phyloP scores from a whole-genome alignment of 2,329 filamentous ascomycete species.

The Pezizomycotina sp. region DNA sequence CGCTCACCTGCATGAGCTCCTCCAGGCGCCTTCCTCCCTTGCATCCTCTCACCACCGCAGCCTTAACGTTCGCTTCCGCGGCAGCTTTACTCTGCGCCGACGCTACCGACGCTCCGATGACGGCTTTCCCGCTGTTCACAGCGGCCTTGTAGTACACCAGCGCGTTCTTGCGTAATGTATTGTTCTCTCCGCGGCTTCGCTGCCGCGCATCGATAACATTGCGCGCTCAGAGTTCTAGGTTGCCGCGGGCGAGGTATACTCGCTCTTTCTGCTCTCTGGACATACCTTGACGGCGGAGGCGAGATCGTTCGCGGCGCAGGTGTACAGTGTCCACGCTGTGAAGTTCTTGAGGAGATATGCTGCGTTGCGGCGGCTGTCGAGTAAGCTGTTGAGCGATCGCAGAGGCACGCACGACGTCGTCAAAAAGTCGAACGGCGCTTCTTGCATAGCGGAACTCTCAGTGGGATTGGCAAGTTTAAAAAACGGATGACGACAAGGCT shows the following conservation, averaged over 20 bases:
- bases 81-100: no score
- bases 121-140: no score
- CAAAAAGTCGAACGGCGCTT: slow-evolving; percentile 4
- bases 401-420: slow-evolving; percentile 13
- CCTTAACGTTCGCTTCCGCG: no score
- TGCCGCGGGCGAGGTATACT: slow-evolving; percentile 23
- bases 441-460: background rate
- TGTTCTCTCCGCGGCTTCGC: slow-evolving; percentile 10
- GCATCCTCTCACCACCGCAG: no score
- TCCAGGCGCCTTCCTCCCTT: no score
- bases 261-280: slow-evolving; percentile 17
- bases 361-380: slow-evolving; percentile 3
- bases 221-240: slow-evolving; percentile 22
- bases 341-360: background rate
- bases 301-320: slow-evolving; percentile 16
- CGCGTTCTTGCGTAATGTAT: slow-evolving; percentile 22
- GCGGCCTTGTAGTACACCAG: slow-evolving; percentile 23
- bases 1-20: no score
- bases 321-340: slow-evolving; percentile 20
- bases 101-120: no score
- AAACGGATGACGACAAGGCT: no score
- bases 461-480: background rate
- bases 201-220: slow-evolving; percentile 16
- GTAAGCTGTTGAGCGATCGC: slow-evolving; percentile 16
- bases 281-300: slow-evolving; percentile 19